Evolutionary conservation across 2,329 filamentous ascomycete genomes (phyloP), one percentile per base, ranked within the genome.

Genomic region (Sporothrix pseudoabietina): DNA sequence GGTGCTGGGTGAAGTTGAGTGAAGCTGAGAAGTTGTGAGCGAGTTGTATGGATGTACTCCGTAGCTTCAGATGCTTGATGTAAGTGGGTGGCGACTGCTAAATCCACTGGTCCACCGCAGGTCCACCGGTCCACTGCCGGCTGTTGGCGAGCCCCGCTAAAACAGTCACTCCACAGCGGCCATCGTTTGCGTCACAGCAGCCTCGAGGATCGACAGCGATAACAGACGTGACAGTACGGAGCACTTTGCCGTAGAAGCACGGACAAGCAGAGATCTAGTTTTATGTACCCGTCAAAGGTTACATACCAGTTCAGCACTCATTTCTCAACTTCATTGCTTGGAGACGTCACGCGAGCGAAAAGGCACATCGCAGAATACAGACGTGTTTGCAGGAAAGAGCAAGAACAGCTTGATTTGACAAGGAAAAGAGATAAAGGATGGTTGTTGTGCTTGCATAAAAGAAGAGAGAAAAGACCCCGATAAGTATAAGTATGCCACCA

Each of bases 11-110:
- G 44, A 49, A 49, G 44, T 10, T 12, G 41, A 14, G 10, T 19
- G 32, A 61, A 10, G 19, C 4, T 12, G 14, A 5, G 26, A 4
- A n/a, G n/a, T n/a, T n/a, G n/a, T n/a, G n/a, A n/a, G n/a, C n/a
- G n/a, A n/a, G n/a, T 59, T 14, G 5, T 30, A 35, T 61, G 32
- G 57, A 61, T 61, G 57, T 35, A 32, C 57, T 10, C 16, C 30
- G 10, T 7, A 47, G 26, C 44, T 49, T 49, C 14, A 19, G 14
- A 49, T 14, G 41, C 6, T 35, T 35, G n/a, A 57, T 66, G 39
- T 66, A 66, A 66, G 61, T 66, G 61, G 32, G 39, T 65, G 61
- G 61, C 61, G 39, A 65, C 9, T n/a, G 61, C 61, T 66, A 47
- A 14, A 6, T 22, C 22, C 16, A 19, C 57, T 10, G 32, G 57